These are phyloP conservation scores for Pisolithus albus DNA, from an alignment of 768 basidiomycete species.

Conservation along the genomic window DNA sequence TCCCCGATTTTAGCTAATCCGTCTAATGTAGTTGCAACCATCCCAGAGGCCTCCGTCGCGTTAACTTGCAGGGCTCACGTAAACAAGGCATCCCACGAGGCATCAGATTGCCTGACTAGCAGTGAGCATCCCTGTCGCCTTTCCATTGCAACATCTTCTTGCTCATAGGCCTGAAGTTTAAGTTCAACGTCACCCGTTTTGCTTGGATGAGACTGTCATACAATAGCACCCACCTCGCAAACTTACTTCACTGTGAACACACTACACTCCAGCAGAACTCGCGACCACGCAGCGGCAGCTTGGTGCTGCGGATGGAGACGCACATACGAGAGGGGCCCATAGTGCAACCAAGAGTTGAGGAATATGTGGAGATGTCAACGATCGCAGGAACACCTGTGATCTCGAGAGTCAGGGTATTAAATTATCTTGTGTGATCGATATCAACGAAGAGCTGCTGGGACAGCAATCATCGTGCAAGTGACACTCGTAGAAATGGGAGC, in stretches of 20 bases:
- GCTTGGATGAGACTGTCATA: background rate
- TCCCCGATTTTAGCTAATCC: constrained; percentile 36
- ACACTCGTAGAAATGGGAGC: background rate
- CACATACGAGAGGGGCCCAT: constrained; percentile 70
- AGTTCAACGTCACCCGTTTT: background rate
- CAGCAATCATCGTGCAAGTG: background rate
- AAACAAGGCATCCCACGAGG: constrained; percentile 44
- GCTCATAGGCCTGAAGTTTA: constrained; percentile 1
- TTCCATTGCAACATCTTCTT: constrained; percentile 1
- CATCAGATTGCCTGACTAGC: constrained; percentile 38
- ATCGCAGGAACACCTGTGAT: constrained; percentile 17
- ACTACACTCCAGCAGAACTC: constrained; percentile 65
- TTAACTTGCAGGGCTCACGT: constrained; percentile 42
- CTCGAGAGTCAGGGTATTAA: background rate
- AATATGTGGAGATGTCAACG: constrained; percentile 24
- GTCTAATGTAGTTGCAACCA: constrained; percentile 42
- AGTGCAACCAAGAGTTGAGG: constrained; percentile 62
- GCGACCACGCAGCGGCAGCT: constrained; percentile 46
- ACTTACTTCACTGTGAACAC: constrained; percentile 46
- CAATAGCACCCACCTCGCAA: background rate
- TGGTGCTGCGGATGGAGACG: constrained; percentile 19
- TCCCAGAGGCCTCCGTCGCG: constrained; percentile 34
- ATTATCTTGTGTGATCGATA: background rate
- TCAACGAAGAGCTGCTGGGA: background rate
- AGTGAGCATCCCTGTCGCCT: constrained; percentile 21